Evolutionary conservation across 495 filamentous ascomycete genomes (phyloP).

Genomic region (Aspergillus nidulans): DNA sequence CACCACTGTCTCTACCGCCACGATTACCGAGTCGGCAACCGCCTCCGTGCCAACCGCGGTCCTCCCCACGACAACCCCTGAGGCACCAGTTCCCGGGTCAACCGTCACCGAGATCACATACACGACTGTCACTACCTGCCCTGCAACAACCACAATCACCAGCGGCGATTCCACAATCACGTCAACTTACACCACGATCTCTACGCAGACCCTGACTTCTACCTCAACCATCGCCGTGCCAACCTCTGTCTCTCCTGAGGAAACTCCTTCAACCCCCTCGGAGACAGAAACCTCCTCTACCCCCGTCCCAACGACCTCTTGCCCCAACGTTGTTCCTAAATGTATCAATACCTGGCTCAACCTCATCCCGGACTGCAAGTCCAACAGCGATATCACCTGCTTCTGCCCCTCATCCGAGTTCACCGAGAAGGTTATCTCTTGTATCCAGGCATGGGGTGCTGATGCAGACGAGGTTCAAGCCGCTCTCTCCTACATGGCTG

Average conservation of each 20-base stretch:
- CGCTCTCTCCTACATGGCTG: conserved; percentile 81
- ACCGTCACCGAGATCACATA: conserved; percentile 24
- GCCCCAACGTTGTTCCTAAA: conserved; percentile 72
- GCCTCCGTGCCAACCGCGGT: conserved; percentile 16
- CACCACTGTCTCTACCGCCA: conserved; percentile 31
- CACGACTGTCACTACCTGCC: conserved; percentile 20
- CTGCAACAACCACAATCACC: conserved; percentile 28
- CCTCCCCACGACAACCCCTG: conserved; percentile 25
- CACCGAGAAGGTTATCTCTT: conserved; percentile 75
- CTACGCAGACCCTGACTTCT: conserved; percentile 21
- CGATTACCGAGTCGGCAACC: conserved; percentile 18
- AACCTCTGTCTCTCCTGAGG: conserved; percentile 17
- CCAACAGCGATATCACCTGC: conserved; percentile 79
- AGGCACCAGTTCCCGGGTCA: conserved; percentile 1
- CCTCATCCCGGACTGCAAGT: conserved; percentile 64
- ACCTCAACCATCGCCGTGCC: conserved; percentile 18
- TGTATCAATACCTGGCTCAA: conserved; percentile 91
- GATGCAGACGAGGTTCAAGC: conserved; percentile 60
- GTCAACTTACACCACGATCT: conserved; percentile 31
- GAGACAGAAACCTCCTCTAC: conserved; percentile 9
- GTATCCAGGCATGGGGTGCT: conserved; percentile 71
- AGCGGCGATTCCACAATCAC: conserved; percentile 25
- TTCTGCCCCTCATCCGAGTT: conserved; percentile 79
- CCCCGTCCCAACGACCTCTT: conserved; percentile 34
- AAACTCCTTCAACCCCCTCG: conserved; percentile 10